phyloP scores from a whole-genome alignment of 2,329 filamentous ascomycete genomes.

The Acephala macrosclerotiorum region DNA sequence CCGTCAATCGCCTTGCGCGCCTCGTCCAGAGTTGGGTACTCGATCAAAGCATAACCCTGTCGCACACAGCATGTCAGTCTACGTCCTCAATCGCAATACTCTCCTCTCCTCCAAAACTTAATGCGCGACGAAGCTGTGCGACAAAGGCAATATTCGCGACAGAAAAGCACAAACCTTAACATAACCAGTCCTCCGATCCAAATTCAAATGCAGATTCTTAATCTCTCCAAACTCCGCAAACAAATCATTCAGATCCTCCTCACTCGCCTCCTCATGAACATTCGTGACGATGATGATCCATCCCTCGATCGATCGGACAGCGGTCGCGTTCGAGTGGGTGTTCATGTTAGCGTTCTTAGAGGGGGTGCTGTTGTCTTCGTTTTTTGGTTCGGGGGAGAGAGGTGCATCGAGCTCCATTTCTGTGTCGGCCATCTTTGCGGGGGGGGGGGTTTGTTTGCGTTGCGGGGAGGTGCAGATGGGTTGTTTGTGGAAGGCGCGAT shows the following conservation, averaged over 20 bases:
- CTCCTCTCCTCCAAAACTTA: neutral
- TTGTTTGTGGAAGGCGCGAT: constrained; percentile 14
- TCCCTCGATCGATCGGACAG: constrained; percentile 86
- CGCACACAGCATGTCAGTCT: constrained; percentile 14
- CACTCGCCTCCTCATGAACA: constrained; percentile 85
- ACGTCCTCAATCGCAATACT: constrained; percentile 7
- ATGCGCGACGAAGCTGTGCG: too few species aligned
- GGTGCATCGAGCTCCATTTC: constrained; percentile 53
- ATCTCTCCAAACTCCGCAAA: constrained; percentile 88
- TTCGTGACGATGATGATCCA: constrained; percentile 91
- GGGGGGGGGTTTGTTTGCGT: neutral
- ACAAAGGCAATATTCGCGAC: too few species aligned
- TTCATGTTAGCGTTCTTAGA: constrained; percentile 75
- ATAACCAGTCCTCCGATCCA: constrained; percentile 83
- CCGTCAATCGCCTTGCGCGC: constrained; percentile 83
- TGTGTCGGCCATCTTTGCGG: constrained; percentile 50
- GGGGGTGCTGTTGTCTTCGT: constrained; percentile 70
- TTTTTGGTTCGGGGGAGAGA: constrained; percentile 52
- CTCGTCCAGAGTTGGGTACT: constrained; percentile 81
- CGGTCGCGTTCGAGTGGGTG: constrained; percentile 76
- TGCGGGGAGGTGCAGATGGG: constrained; percentile 9
- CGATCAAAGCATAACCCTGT: constrained; percentile 85
- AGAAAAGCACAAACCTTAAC: constrained; percentile 69
- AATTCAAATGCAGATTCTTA: constrained; percentile 84
- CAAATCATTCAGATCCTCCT: constrained; percentile 81